These are phyloP conservation scores for Giardia duodenalis DNA, from an alignment of 208 protist genomes.

Conservation along the genomic window DNA sequence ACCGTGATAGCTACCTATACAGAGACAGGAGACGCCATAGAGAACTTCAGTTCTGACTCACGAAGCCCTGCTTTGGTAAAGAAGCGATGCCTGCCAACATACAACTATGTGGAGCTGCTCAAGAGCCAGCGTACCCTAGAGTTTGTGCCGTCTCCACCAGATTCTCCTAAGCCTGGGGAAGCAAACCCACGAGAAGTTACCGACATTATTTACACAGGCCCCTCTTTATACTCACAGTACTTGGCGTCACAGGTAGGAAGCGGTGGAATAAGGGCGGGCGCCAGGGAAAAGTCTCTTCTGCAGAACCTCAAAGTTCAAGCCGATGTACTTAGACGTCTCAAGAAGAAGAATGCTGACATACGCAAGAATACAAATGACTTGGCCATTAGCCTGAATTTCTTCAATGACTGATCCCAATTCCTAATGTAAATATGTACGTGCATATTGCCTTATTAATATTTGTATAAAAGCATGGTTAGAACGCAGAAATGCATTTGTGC, in stretches of 20 bases:
- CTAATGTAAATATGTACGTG: no score
- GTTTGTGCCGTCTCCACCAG: neutral
- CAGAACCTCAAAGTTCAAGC: neutral
- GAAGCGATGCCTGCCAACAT: neutral
- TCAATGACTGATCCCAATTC: no score
- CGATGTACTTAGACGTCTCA: neutral
- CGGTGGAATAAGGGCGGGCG: neutral
- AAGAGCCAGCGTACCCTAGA: neutral
- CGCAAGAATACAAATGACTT: no score
- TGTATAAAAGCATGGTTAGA: no score
- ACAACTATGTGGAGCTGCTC: neutral
- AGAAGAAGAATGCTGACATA: neutral
- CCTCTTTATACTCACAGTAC: neutral
- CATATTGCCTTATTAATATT: no score
- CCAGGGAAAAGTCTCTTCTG: neutral
- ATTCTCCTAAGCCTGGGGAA: neutral
- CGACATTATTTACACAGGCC: neutral
- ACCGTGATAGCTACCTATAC: no score
- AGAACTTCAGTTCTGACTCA: no score
- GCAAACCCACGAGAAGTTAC: neutral
- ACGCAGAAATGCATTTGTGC: no score
- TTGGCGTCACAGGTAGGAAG: neutral
- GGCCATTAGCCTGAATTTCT: no score
- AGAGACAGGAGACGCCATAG: no score
- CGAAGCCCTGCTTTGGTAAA: no score